Conservation (phyloP, 768 basidiomycete species). For the Hericium erinaceus region DNA sequence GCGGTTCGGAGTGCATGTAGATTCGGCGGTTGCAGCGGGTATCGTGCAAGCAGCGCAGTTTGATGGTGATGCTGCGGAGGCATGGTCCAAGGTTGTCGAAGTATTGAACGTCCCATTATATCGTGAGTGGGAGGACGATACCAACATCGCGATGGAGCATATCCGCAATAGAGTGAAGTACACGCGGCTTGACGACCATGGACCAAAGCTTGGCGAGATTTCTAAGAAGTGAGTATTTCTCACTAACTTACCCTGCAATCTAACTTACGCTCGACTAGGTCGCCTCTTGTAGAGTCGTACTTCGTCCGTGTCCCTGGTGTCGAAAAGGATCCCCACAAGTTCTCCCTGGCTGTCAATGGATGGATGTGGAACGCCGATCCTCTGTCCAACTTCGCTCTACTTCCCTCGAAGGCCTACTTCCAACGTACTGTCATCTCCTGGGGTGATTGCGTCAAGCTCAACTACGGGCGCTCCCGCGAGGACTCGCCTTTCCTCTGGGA, state of each 20-base stretch:
- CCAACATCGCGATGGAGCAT: slow-evolving; percentile 59
- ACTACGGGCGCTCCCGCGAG: slow-evolving; percentile 56
- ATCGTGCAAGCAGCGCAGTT: slow-evolving; percentile 61
- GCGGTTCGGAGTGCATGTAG: slow-evolving; percentile 59
- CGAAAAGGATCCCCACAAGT: slow-evolving; percentile 40
- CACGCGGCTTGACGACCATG: slow-evolving; percentile 70
- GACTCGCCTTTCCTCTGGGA: slow-evolving; percentile 74
- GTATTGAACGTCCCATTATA: slow-evolving; percentile 87
- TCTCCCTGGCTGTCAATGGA: slow-evolving; percentile 93
- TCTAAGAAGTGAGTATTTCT: slow-evolving; percentile 47
- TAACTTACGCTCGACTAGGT: slow-evolving; percentile 31
- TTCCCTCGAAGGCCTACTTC: slow-evolving; percentile 89
- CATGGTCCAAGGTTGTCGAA: slow-evolving; percentile 74
- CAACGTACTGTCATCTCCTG: slow-evolving; percentile 95
- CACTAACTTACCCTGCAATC: background rate
- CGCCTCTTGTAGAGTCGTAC: slow-evolving; percentile 82
- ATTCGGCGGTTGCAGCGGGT: slow-evolving; percentile 59
- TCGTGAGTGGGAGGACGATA: slow-evolving; percentile 78
- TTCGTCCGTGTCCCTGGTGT: slow-evolving; percentile 70
- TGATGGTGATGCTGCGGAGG: slow-evolving; percentile 38
- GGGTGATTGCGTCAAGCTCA: slow-evolving; percentile 97
- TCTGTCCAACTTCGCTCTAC: slow-evolving; percentile 85
- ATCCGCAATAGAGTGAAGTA: slow-evolving; percentile 74
- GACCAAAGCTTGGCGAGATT: slow-evolving; percentile 79
- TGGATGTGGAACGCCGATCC: slow-evolving; percentile 99